Base-by-base conservation (phyloP, 305 asterid genomes). In the Plantago lanceolata region DNA sequence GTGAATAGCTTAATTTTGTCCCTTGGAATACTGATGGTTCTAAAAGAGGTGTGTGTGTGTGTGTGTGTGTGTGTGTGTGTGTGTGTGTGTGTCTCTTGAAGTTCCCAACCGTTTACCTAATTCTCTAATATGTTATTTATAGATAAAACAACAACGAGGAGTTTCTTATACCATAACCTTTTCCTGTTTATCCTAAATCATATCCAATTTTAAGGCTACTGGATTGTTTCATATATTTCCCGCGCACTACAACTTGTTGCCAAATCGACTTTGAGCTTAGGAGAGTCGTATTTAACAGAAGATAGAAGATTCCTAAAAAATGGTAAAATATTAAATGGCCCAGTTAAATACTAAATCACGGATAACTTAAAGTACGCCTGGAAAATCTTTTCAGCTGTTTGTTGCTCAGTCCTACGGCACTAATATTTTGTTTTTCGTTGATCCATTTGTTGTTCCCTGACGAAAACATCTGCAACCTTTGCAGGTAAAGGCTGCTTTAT, bases 401-500 rank as follows among this genome's bases (percentile, higher is more conserved):
- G 37, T 21, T 3, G 18, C 59, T 21, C 31, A 14, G 3, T 24
- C 37, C 8, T 43, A 31, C 26, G 24, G 19, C 48, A 60, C 50
- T 57, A 28, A 68, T 16, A 40, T 16, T 16, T 33, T 61, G 56
- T 63, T 20, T 61, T 6, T n/a, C 29, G 16, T 56, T 58, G 15
- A 31, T 37, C 67, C 33, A 40, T 72, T 70, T 67, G 43, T 66
- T 57, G 33, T 60, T 16, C 53, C 8, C 48, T 37, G 6, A 19
- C 12, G 37, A 61, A 48, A 60, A 43, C 45, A 57, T 55, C 35
- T 67, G 33, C 60, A 56, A 53, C 66, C 68, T 9, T 45, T 75
- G 71, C 85, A 89, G 95, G 85, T 85, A 61, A 85, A 84, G 79
- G 91, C 97, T 5, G 86, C 96, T 19, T 80, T 89, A 61, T 92